Percentiles rank a stretch among this genome's conserved stretches.
These are phyloP conservation scores for Crithidia acanthocephali DNA, from an alignment of 208 protist genomes.

Conservation along the genomic window DNA sequence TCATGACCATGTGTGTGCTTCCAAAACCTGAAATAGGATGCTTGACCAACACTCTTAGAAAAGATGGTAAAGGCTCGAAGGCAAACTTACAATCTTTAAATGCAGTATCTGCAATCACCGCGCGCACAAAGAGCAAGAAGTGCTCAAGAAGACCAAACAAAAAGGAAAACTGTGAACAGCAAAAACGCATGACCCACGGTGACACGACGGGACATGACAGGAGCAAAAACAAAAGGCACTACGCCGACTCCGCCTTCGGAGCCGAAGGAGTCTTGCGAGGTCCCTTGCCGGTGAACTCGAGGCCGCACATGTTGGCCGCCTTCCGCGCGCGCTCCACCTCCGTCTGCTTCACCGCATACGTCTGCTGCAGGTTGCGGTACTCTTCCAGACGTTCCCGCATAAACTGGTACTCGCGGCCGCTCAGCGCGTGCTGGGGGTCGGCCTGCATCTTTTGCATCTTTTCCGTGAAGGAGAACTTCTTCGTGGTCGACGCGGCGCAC, in stretches of 20 bases:
- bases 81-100: too few species aligned
- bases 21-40: too few species aligned
- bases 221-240: background rate
- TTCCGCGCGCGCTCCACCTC: conserved; percentile 79
- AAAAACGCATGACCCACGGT: background rate
- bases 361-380: conserved; percentile 73
- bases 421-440: conserved; percentile 39
- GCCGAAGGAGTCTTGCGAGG: conserved; percentile 15
- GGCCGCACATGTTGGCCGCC: conserved; percentile 79
- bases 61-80: too few species aligned
- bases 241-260: conserved; percentile 1
- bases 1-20: too few species aligned
- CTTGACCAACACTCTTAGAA: too few species aligned
- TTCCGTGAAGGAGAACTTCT: conserved; percentile 31
- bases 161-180: background rate
- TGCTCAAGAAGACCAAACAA: too few species aligned
- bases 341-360: conserved; percentile 85
- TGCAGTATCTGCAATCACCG: background rate
- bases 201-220: background rate
- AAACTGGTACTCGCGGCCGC: conserved; percentile 62
- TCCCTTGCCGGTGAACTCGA: conserved; percentile 84
- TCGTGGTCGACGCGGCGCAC: conserved; percentile 20
- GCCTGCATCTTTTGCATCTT: conserved; percentile 34
- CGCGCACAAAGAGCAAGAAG: background rate
- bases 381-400: conserved; percentile 63